phyloP scores from a whole-genome alignment of 202 grass and related monocot species.

The Bolboschoenoplectus hybrid region DNA sequence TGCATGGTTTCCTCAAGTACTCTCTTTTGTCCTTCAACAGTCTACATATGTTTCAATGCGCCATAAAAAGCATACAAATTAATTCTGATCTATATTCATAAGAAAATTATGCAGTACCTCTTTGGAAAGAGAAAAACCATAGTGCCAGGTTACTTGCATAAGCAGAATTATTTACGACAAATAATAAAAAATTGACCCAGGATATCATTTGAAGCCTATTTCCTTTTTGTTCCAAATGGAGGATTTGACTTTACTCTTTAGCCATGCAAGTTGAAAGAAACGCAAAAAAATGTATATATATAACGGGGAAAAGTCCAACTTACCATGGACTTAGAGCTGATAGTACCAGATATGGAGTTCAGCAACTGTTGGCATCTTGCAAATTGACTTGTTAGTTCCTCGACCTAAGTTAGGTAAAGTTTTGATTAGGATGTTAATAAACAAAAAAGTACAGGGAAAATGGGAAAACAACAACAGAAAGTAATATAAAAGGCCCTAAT shows the following conservation, averaged over 20 bases:
- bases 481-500: background rate
- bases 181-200: background rate
- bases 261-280: conserved; percentile 18
- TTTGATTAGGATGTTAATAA: conserved; percentile 11
- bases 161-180: background rate
- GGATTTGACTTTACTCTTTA: background rate
- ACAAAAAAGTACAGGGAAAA: background rate
- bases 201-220: conserved; percentile 5
- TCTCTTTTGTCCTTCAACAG: conserved; percentile 56
- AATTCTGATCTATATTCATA: background rate
- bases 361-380: conserved; percentile 74
- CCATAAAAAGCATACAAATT: background rate
- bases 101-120: background rate
- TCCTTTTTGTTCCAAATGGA: background rate
- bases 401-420: conserved; percentile 56
- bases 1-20: conserved; percentile 49
- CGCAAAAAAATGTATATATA: background rate
- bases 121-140: background rate
- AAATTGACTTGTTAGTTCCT: conserved; percentile 84
- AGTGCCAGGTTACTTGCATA: background rate
- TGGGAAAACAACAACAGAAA: background rate
- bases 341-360: conserved; percentile 84
- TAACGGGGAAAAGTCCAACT: conserved; percentile 37
- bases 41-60: conserved; percentile 33
- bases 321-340: conserved; percentile 79